Percentiles rank a stretch among this genome's conserved stretches.
These are phyloP conservation scores for Artomyces pyxidatus DNA, from an alignment of 768 basidiomycete species.

Conservation along the genomic window DNA sequence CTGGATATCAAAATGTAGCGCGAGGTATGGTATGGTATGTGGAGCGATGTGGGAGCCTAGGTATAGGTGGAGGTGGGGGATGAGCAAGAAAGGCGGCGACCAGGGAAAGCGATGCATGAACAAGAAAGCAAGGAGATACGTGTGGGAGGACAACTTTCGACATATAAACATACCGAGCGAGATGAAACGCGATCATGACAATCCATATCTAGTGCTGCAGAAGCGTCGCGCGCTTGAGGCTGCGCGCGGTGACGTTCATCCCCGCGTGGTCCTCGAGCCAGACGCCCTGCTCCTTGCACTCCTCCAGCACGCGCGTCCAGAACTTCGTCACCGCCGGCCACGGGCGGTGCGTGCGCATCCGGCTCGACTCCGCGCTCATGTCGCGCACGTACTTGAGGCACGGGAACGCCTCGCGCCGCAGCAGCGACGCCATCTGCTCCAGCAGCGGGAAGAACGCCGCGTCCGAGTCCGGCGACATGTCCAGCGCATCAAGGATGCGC, in stretches of 20 bases:
- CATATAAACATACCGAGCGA: not conserved
- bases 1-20: not conserved
- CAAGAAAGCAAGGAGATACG: not conserved
- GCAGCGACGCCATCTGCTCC: slow-evolving; percentile 55
- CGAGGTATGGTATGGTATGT: too few species aligned
- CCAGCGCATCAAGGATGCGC: slow-evolving; percentile 38
- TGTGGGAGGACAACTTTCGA: not conserved
- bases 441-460: slow-evolving; percentile 56
- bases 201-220: not conserved
- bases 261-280: slow-evolving; percentile 61
- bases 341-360: slow-evolving; percentile 37
- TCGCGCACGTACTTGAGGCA: slow-evolving; percentile 52
- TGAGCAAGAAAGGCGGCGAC: not conserved
- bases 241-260: slow-evolving; percentile 44
- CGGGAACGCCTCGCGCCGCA: slow-evolving; percentile 56
- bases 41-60: too few species aligned
- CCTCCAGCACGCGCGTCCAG: slow-evolving; percentile 27
- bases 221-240: slow-evolving; percentile 28
- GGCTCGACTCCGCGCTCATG: slow-evolving; percentile 51
- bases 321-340: slow-evolving; percentile 34
- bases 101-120: not conserved
- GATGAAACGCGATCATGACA: too few species aligned
- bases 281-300: slow-evolving; percentile 46
- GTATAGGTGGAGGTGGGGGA: not conserved
- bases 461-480: slow-evolving; percentile 22